phyloP scores from a whole-genome alignment of 2,329 filamentous ascomycete genomes.

The Peltaster fructicola region DNA sequence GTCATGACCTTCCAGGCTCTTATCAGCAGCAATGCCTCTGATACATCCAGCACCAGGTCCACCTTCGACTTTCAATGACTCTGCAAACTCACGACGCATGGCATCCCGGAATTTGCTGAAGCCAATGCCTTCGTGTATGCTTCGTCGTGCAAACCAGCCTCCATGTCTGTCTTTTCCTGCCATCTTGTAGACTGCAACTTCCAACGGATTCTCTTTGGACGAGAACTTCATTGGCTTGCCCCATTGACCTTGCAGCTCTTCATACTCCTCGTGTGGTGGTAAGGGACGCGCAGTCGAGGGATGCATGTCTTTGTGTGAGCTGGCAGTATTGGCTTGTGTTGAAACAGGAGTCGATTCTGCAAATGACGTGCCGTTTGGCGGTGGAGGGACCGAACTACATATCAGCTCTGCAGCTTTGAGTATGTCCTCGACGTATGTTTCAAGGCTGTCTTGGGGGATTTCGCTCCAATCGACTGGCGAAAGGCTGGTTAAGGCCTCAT shows the following conservation, averaged over 20 bases:
- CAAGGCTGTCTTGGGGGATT: constrained; percentile 24
- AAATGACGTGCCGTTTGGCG: constrained; percentile 28
- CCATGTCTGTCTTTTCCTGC: constrained; percentile 63
- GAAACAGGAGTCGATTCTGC: constrained; percentile 35
- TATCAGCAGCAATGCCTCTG: constrained; percentile 71
- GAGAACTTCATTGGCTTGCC: constrained; percentile 62
- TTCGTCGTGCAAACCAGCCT: constrained; percentile 75
- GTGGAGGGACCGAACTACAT: constrained; percentile 56
- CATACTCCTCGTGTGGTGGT: constrained; percentile 34
- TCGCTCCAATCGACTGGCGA: constrained; percentile 27
- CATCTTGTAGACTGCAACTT: constrained; percentile 65
- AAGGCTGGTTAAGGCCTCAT: constrained; percentile 28
- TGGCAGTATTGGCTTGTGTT: constrained; percentile 36
- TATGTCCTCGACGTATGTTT: constrained; percentile 22
- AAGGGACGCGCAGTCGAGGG: constrained; percentile 33
- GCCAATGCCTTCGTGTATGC: constrained; percentile 59
- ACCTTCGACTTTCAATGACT: constrained; percentile 54
- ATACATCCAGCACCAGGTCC: constrained; percentile 57
- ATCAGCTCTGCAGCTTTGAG: constrained; percentile 48
- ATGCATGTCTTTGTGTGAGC: constrained; percentile 34
- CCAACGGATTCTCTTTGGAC: constrained; percentile 55
- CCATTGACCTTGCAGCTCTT: constrained; percentile 62
- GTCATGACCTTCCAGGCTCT: constrained; percentile 45
- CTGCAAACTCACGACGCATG: constrained; percentile 61
- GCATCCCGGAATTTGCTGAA: constrained; percentile 65